Conservation (phyloP, 768 basidiomycete species). For the Leucosporidium creatinivorum region DNA sequence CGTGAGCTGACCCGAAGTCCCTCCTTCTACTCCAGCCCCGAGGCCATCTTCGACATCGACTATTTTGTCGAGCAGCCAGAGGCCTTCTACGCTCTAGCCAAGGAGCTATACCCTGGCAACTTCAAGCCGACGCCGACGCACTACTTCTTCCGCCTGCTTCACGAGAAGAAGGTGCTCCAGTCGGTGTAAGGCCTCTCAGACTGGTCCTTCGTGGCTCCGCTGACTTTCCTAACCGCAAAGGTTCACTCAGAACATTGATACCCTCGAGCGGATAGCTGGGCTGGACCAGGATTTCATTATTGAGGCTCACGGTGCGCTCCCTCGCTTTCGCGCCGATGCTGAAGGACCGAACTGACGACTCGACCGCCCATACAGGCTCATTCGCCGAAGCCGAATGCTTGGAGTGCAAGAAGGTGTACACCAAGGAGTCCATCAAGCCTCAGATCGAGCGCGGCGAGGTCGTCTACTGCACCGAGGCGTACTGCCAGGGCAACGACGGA, state of each 20-base stretch:
- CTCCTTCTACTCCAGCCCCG: too few relatives aligned
- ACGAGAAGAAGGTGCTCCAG: constrained; percentile 60
- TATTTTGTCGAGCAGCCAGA: constrained; percentile 52
- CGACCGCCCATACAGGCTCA: constrained; percentile 47
- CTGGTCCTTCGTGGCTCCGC: not conserved
- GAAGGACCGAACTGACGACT: not conserved
- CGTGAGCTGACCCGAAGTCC: too few relatives aligned
- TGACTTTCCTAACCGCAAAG: not conserved
- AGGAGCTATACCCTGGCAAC: constrained; percentile 79
- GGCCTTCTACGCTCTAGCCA: constrained; percentile 74
- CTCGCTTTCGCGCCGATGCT: too few relatives aligned
- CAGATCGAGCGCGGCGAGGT: constrained; percentile 58
- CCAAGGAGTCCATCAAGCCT: constrained; percentile 60
- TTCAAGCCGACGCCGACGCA: constrained; percentile 79
- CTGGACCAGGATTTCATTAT: constrained; percentile 66
- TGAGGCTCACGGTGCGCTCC: constrained; percentile 68
- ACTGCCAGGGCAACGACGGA: constrained; percentile 22
- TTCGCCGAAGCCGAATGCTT: constrained; percentile 84
- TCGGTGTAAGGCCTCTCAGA: constrained; percentile 30
- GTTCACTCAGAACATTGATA: constrained; percentile 76
- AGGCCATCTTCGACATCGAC: constrained; percentile 87
- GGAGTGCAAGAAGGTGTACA: constrained; percentile 56
- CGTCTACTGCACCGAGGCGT: constrained; percentile 53
- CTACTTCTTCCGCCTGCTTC: constrained; percentile 76
- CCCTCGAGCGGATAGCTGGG: constrained; percentile 76